A percentile compares a stretch with the other conserved stretches of the same genome.
phyloP scores from a whole-genome alignment of 306 rosid genomes.

The Heteromeles arbutifolia region DNA sequence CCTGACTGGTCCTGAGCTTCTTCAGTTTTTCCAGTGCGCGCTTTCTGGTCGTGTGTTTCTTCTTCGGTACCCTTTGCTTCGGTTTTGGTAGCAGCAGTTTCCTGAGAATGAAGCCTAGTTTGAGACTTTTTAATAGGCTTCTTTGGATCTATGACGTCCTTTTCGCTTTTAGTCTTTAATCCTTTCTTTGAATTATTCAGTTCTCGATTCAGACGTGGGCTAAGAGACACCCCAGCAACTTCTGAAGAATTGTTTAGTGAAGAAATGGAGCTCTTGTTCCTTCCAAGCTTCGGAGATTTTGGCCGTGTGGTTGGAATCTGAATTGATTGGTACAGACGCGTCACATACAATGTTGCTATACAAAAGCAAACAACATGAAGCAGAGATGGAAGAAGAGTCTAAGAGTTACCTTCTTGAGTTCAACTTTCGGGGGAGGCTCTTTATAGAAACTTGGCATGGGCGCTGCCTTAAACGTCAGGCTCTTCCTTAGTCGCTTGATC shows the following conservation, averaged over 20 bases:
- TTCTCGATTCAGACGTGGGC: constrained; percentile 41
- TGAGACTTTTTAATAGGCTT: constrained; percentile 50
- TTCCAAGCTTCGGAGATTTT: constrained; percentile 92
- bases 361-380: background rate
- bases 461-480: constrained; percentile 72
- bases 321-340: constrained; percentile 6
- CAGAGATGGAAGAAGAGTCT: background rate
- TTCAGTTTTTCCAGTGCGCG: constrained; percentile 20
- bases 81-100: constrained; percentile 28
- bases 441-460: constrained; percentile 95
- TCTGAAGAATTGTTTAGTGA: constrained; percentile 37
- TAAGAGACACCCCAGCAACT: constrained; percentile 33
- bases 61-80: constrained; percentile 21
- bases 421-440: constrained; percentile 86
- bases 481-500: constrained; percentile 83
- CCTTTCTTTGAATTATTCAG: constrained; percentile 41
- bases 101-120: constrained; percentile 35
- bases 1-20: constrained; percentile 27
- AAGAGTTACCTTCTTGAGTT: constrained; percentile 69
- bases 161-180: constrained; percentile 23
- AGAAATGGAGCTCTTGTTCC: constrained; percentile 45
- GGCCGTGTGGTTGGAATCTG: constrained; percentile 89
- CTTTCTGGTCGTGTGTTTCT: constrained; percentile 33
- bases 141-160: constrained; percentile 40
- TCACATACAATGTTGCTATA: constrained; percentile 4